Evolutionary conservation across 352 stramenopile species (phyloP).

Genomic region (Peronospora belbahrii): DNA sequence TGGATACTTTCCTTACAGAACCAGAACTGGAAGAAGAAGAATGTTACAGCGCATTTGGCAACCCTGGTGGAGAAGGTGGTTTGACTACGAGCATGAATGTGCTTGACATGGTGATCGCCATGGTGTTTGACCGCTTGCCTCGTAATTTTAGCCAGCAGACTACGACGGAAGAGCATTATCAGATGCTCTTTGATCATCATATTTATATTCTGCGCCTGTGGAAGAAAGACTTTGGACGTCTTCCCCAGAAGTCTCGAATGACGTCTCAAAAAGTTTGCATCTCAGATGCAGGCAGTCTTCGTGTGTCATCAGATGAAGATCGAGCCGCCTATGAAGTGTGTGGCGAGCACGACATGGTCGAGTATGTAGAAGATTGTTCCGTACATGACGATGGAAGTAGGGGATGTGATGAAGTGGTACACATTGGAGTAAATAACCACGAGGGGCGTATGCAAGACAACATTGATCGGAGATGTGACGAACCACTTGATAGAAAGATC

Average conservation of each 20-base stretch:
- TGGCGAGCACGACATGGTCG: conserved; percentile 17
- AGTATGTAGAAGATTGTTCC: conserved; percentile 10
- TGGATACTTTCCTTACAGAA: conserved; percentile 56
- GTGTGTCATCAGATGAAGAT: conserved; percentile 9
- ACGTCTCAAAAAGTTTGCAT: conserved; percentile 6
- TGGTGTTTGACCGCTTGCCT: conserved; percentile 78
- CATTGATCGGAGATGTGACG: conserved; percentile 1
- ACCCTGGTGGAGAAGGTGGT: conserved; percentile 11
- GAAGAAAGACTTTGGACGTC: conserved; percentile 78
- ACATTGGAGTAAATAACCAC: conserved; percentile 16
- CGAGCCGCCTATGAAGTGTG: conserved; percentile 1
- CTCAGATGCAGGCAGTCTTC: conserved; percentile 4
- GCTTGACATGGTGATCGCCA: conserved; percentile 81
- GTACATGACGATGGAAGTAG: conserved; percentile 7
- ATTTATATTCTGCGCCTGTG: conserved; percentile 72
- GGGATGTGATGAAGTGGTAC: conserved; percentile 6
- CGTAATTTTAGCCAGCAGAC: conserved; percentile 45
- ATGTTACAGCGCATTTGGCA: conserved; percentile 38
- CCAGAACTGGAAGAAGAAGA: conserved; percentile 45
- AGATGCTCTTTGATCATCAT: conserved; percentile 72
- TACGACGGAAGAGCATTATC: conserved; percentile 58
- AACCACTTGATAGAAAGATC: conserved; percentile 9
- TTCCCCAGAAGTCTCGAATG: conserved; percentile 33
- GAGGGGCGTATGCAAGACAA: conserved; percentile 21
- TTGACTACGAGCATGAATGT: conserved; percentile 57